Conservation (phyloP, 2,329 filamentous ascomycete genomes). For the Aureobasidium sp. region DNA sequence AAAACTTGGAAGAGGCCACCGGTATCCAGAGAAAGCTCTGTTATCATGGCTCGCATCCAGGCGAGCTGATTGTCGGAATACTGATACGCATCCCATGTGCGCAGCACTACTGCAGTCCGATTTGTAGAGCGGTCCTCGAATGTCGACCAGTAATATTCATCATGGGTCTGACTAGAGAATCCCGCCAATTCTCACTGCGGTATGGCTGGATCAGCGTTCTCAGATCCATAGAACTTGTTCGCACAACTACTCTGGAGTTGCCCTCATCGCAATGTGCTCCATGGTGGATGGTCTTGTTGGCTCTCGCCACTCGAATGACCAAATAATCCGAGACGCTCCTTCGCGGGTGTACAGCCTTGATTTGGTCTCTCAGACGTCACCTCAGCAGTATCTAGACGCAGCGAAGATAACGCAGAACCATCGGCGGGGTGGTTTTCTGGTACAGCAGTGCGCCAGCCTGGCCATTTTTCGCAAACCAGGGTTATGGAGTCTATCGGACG, state of each 20-base stretch:
- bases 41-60: slow-evolving; percentile 1
- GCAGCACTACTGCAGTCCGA: neutral
- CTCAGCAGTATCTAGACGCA: neutral
- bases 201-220: neutral
- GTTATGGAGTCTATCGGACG: too few relatives aligned
- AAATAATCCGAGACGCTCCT: neutral
- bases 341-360: neutral
- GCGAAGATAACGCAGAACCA: neutral
- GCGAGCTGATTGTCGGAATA: neutral
- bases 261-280: neutral
- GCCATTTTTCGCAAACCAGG: neutral
- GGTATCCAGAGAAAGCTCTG: neutral
- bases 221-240: neutral
- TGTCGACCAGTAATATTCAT: neutral
- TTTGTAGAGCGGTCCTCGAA: neutral
- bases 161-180: neutral
- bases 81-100: neutral
- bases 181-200: neutral
- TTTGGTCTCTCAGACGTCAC: neutral
- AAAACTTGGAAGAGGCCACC: neutral
- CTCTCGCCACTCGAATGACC: neutral
- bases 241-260: neutral
- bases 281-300: neutral
- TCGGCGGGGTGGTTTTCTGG: neutral
- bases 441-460: neutral